phyloP scores from a whole-genome alignment of 441 rosid genomes.

The Jatropha multifida region DNA sequence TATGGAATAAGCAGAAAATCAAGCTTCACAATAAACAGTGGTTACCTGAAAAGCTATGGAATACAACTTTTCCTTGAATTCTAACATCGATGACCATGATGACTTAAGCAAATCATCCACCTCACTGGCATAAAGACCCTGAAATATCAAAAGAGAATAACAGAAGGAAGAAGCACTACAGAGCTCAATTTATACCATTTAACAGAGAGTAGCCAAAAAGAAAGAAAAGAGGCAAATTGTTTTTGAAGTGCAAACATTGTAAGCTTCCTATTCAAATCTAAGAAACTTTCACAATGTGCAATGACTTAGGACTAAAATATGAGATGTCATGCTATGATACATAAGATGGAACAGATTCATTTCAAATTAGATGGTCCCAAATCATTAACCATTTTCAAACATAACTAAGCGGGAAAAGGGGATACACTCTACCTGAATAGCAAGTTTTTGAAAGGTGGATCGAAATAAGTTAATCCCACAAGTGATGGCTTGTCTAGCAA shows the following conservation, averaged over 20 bases:
- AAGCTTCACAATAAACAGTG: slow-evolving; percentile 19
- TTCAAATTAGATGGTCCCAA: not conserved
- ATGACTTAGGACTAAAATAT: not conserved
- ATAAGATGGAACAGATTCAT: not conserved
- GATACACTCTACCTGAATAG: slow-evolving; percentile 54
- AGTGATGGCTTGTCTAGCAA: slow-evolving; percentile 80
- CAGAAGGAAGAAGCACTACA: slow-evolving; percentile 16
- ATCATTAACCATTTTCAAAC: not conserved
- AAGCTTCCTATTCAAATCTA: not conserved
- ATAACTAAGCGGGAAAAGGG: not conserved
- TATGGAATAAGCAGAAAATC: slow-evolving; percentile 20
- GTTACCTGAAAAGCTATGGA: slow-evolving; percentile 79
- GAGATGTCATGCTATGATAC: not conserved
- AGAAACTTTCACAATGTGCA: not conserved
- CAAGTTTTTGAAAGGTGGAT: slow-evolving; percentile 58
- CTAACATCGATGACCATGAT: slow-evolving; percentile 84
- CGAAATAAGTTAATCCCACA: slow-evolving; percentile 68
- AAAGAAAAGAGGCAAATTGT: not conserved
- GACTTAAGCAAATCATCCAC: slow-evolving; percentile 64
- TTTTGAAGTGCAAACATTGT: not conserved
- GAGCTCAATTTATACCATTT: slow-evolving; percentile 1
- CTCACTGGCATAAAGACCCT: slow-evolving; percentile 81
- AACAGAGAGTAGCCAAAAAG: not conserved
- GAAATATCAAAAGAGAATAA: slow-evolving; percentile 3
- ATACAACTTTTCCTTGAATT: slow-evolving; percentile 85